A percentile compares a stretch with the other conserved stretches of the same genome.
These are phyloP conservation scores for Vigna reflexopilosa DNA, from an alignment of 306 rosid genomes.

Conservation along the genomic window DNA sequence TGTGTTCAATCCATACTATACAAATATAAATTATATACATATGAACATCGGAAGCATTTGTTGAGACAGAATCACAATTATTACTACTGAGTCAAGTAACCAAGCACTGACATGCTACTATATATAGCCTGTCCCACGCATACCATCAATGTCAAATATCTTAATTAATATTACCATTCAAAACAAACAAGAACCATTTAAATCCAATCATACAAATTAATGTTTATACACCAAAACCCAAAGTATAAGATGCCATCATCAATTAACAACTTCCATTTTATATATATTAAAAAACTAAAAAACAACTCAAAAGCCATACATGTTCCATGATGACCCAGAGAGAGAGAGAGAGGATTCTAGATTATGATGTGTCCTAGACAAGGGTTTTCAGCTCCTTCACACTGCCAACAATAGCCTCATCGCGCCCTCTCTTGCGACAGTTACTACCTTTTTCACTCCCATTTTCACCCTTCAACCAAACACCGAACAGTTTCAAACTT, in stretches of 20 bases:
- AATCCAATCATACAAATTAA: background rate
- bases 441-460: slow-evolving; percentile 8
- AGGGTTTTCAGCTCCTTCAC: slow-evolving; percentile 55
- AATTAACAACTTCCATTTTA: background rate
- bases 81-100: no score
- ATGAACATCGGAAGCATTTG: no score
- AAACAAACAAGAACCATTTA: background rate
- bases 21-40: no score
- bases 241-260: slow-evolving; percentile 6
- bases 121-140: background rate
- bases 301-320: background rate
- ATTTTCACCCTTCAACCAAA: slow-evolving; percentile 69
- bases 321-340: background rate
- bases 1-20: no score
- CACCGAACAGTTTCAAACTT: slow-evolving; percentile 82
- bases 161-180: background rate
- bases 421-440: slow-evolving; percentile 52
- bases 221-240: slow-evolving; percentile 20
- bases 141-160: background rate
- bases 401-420: slow-evolving; percentile 49
- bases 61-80: no score
- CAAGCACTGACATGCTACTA: no score
- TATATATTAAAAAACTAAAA: background rate
- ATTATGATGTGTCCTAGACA: slow-evolving; percentile 14
- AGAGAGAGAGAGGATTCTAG: background rate